Evolutionary conservation across 208 protist genomes (phyloP).

Genomic region (Trypanosoma avium): DNA sequence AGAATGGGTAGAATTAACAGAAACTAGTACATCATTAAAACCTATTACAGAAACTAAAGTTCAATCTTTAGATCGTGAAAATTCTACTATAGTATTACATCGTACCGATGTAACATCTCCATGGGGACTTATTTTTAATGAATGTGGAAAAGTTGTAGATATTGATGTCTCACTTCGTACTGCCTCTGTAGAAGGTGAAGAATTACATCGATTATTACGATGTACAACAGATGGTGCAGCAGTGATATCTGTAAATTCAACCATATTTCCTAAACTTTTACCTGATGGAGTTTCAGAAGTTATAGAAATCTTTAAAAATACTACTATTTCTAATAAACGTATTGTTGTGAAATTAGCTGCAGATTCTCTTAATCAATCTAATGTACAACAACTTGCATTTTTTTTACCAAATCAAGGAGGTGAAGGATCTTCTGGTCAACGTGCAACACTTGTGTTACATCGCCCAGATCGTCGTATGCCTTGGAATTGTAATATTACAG

Average conservation of each 20-base stretch:
- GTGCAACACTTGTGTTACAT: slow-evolving; percentile 45
- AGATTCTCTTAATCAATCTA: slow-evolving; percentile 30
- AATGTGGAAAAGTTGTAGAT: slow-evolving; percentile 51
- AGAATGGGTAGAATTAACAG: slow-evolving; percentile 53
- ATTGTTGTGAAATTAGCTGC: slow-evolving; percentile 38
- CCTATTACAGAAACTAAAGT: slow-evolving; percentile 47
- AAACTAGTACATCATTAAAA: slow-evolving; percentile 31
- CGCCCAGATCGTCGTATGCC: slow-evolving; percentile 31
- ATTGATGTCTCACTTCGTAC: slow-evolving; percentile 60
- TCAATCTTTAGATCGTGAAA: slow-evolving; percentile 32
- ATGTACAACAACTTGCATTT: slow-evolving; percentile 41
- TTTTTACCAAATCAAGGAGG: slow-evolving; percentile 45
- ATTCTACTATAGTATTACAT: slow-evolving; percentile 34
- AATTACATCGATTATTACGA: slow-evolving; percentile 53
- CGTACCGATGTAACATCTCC: slow-evolving; percentile 39
- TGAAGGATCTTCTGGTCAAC: slow-evolving; percentile 54
- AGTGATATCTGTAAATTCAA: slow-evolving; percentile 47
- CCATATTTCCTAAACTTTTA: slow-evolving; percentile 16
- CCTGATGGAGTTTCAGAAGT: neutral
- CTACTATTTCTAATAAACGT: slow-evolving; percentile 30
- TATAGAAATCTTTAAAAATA: slow-evolving; percentile 17
- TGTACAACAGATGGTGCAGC: slow-evolving; percentile 35
- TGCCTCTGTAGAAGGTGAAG: slow-evolving; percentile 33
- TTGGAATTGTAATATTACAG: slow-evolving; percentile 35
- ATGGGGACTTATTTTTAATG: slow-evolving; percentile 76